Evolutionary conservation across 495 filamentous ascomycete genomes (phyloP).

Genomic region (Annulohypoxylon bovei): DNA sequence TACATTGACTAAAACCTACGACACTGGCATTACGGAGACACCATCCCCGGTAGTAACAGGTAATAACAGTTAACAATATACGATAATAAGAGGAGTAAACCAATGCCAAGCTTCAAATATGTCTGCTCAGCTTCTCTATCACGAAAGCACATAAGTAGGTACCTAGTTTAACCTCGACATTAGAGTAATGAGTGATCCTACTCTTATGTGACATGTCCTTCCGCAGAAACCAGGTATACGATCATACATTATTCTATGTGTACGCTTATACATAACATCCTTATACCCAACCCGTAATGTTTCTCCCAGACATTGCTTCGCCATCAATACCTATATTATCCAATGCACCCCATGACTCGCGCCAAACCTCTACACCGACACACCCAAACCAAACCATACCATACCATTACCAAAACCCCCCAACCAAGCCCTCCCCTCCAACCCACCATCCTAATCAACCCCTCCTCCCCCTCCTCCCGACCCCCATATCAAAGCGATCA

Average conservation of each 20-base stretch:
- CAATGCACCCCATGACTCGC: background rate
- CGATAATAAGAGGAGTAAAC: too few species aligned
- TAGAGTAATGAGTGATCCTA: background rate
- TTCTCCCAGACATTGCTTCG: background rate
- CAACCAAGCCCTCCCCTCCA: background rate
- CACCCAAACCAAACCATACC: too few species aligned
- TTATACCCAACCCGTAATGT: background rate
- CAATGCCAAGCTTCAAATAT: too few species aligned
- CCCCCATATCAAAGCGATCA: constrained; percentile 51
- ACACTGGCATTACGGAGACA: too few species aligned
- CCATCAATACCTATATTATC: background rate
- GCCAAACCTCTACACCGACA: background rate
- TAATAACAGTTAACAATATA: too few species aligned
- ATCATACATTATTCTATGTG: background rate
- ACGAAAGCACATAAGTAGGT: too few species aligned
- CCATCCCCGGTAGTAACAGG: too few species aligned
- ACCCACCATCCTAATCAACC: background rate
- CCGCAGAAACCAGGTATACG: background rate
- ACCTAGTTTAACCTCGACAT: too few species aligned
- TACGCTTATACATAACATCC: background rate
- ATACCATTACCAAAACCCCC: too few species aligned
- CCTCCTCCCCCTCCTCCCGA: constrained; percentile 16
- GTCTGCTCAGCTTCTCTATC: too few species aligned
- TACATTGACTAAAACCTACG: too few species aligned
- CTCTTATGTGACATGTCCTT: background rate